phyloP scores from a whole-genome alignment of 768 basidiomycete species.

The Pleurotus platypus region DNA sequence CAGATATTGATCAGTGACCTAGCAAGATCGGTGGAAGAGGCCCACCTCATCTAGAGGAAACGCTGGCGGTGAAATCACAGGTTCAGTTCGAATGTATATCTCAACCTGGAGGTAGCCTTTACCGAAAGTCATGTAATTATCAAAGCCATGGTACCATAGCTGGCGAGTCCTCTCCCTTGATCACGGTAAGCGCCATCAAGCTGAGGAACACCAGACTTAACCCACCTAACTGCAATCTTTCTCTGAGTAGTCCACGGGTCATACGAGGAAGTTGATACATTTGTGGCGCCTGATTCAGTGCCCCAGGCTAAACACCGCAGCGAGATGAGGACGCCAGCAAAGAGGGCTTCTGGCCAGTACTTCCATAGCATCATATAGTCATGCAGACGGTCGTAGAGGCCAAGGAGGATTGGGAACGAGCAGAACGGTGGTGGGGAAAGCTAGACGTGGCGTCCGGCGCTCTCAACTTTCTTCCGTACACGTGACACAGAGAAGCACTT shows the following conservation, averaged over 20 bases:
- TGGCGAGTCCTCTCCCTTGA: slow-evolving; percentile 66
- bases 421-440: not conserved
- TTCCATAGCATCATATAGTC: slow-evolving; percentile 46
- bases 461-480: not conserved
- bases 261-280: slow-evolving; percentile 23
- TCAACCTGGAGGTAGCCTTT: slow-evolving; percentile 12
- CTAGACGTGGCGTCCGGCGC: slow-evolving; percentile 8
- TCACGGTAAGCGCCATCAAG: slow-evolving; percentile 5
- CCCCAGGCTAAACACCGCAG: slow-evolving; percentile 15
- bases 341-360: slow-evolving; percentile 49
- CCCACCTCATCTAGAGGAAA: slow-evolving; percentile 82
- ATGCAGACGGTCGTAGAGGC: slow-evolving; percentile 17
- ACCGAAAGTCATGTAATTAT: slow-evolving; percentile 88
- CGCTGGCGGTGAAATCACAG: slow-evolving; percentile 38
- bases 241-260: slow-evolving; percentile 50
- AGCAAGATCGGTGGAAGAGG: not conserved
- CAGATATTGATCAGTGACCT: slow-evolving; percentile 5
- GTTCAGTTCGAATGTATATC: slow-evolving; percentile 12
- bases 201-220: not conserved
- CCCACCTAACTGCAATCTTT: slow-evolving; percentile 56
- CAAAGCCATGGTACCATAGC: slow-evolving; percentile 88
- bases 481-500: not conserved
- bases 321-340: slow-evolving; percentile 33
- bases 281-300: slow-evolving; percentile 18
- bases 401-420: slow-evolving; percentile 1